These are phyloP conservation scores for Podospora tetraspora DNA, from an alignment of 495 filamentous ascomycete species.

Conservation along the genomic window DNA sequence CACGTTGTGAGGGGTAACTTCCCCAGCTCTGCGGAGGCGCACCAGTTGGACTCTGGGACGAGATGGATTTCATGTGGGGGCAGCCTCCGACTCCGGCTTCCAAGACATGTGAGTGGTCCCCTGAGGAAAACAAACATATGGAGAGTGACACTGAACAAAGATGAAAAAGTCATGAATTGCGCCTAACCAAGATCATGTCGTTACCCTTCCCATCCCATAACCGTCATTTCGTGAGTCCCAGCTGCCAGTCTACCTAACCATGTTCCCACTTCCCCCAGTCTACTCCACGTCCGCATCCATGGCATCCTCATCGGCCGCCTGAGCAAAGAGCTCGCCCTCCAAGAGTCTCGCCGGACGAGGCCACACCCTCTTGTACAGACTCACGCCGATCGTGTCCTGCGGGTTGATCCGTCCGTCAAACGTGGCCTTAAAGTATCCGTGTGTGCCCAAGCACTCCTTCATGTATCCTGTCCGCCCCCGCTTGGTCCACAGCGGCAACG, in stretches of 20 bases:
- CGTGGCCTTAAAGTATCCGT: slow-evolving; percentile 98
- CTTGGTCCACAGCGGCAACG: slow-evolving; percentile 88
- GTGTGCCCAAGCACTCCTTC: slow-evolving; percentile 90
- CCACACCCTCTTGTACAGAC: slow-evolving; percentile 90
- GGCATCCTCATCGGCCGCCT: slow-evolving; percentile 15
- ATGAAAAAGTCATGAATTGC: not conserved
- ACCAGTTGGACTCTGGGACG: not conserved
- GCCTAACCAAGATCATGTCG: slow-evolving; percentile 1
- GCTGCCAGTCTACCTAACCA: slow-evolving; percentile 4
- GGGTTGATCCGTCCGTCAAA: slow-evolving; percentile 96
- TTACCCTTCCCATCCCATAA: slow-evolving; percentile 8
- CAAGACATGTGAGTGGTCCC: not conserved
- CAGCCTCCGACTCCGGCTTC: not conserved
- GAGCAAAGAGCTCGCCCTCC: slow-evolving; percentile 31
- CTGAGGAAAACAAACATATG: not conserved
- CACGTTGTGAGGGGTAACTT: slow-evolving; percentile 1
- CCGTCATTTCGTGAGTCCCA: slow-evolving; percentile 13
- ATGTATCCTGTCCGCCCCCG: slow-evolving; percentile 81
- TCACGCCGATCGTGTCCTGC: slow-evolving; percentile 86
- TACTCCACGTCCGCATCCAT: slow-evolving; percentile 39
- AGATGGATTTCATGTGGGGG: not conserved
- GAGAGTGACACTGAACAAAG: not conserved
- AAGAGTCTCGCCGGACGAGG: slow-evolving; percentile 62
- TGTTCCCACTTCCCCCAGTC: not conserved
- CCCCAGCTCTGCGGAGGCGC: not conserved